Evolutionary conservation across 176 grass and related monocot species (phyloP).

Genomic region (Cenchrus americanus): DNA sequence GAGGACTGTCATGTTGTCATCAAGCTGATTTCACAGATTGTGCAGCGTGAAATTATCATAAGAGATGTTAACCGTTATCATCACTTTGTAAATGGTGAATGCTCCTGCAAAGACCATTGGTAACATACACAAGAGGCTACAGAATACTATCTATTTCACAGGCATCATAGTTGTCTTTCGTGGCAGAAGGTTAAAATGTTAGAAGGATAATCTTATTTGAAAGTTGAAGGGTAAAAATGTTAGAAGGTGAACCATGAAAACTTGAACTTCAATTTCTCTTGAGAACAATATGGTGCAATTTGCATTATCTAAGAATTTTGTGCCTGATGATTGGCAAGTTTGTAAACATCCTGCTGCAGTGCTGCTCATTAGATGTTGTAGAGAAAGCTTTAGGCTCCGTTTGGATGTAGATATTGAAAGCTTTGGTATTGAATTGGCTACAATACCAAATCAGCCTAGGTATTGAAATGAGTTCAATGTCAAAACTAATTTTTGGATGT

Average conservation of each 20-base stretch:
- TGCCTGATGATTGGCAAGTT: neutral
- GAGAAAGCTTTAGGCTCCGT: neutral
- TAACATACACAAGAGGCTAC: neutral
- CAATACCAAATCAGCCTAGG: too few species aligned
- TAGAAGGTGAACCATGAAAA: neutral
- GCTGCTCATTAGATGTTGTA: neutral
- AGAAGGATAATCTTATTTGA: neutral
- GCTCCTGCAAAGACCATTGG: conserved; percentile 78
- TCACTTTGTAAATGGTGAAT: conserved; percentile 75
- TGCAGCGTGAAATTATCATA: conserved; percentile 68
- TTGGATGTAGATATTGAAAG: too few species aligned
- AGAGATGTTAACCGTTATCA: conserved; percentile 89
- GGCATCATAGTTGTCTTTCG: neutral
- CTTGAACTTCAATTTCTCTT: neutral
- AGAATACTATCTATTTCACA: neutral
- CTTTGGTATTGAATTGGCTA: too few species aligned
- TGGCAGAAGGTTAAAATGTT: neutral
- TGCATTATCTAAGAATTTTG: neutral
- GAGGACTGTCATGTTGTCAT: conserved; percentile 82
- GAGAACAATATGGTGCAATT: neutral
- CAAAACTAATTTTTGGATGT: too few species aligned
- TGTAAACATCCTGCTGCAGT: neutral
- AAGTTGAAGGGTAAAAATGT: neutral
- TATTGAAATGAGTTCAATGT: too few species aligned
- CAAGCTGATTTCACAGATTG: conserved; percentile 78